Base-by-base conservation (phyloP, 2,329 filamentous ascomycete genomes). In the Elsinoe perseae region DNA sequence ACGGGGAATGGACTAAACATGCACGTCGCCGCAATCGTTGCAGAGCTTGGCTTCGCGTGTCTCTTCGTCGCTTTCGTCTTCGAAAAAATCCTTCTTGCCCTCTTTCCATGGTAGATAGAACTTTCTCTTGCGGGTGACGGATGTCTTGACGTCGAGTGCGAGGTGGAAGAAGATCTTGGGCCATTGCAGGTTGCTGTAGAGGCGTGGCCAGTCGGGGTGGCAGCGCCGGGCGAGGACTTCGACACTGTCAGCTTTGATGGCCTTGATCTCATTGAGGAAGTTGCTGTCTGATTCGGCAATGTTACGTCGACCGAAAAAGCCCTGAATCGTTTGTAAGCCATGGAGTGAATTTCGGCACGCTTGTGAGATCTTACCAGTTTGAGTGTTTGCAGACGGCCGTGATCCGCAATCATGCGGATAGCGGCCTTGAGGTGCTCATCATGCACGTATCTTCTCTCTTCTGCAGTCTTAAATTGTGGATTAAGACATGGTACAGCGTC, bases 261-360 rank as follows among this genome's bases (percentile, higher is more conserved):
- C 80, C 62, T 97, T 93, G 65, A 95, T 82, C 74, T 98, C 92
- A 62, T 97, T 93, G 61, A 83, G 80, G 68, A 95, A 95, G 73
- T 96, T 52, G 28, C 25, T 32, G 32, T 52, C 48, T 28, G 48
- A 52, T 20, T 52, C 48, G 30, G 48, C 48, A 23, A 52, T 38
- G 30, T 52, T 52, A 23, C 48, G 48, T 28, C 48, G 48, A 23
- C 48, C 48, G 18, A 52, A 52, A 30, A 52, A 52, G 48, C 48
- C 48, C 48, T 52, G 27, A 4, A 38, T 18, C n/a, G 30, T 32
- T 16, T 34, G 48, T 38, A 14, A 16, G 10, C 6, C 14, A 34
- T n/a, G 16, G n/a, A 36, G 10, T 30, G 9, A 18, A 10, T 7
- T 28, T 12, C 4, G 1, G 10, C 8, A 8, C 2, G 12, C 10